Conservation (phyloP, 108 stramenopile genomes). For the Skeletonema potamos region DNA sequence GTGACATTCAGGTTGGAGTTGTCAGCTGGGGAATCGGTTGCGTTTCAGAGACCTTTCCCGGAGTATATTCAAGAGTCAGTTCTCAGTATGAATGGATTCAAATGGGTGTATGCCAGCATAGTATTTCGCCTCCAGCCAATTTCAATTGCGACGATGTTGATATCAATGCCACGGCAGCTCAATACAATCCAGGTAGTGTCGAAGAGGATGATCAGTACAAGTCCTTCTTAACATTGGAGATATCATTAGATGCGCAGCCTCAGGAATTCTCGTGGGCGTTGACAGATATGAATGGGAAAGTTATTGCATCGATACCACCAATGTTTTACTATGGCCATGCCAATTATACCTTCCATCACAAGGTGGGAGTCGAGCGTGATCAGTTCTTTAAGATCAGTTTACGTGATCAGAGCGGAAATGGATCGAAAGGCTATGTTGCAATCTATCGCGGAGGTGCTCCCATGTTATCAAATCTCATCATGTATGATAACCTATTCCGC, state of each 20-base stretch:
- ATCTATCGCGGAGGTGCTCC: constrained; percentile 25
- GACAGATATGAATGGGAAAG: constrained; percentile 3
- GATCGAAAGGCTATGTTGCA: constrained; percentile 33
- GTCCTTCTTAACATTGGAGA: constrained; percentile 25
- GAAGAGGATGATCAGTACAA: background rate
- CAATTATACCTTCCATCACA: constrained; percentile 40
- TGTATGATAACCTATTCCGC: constrained; percentile 32
- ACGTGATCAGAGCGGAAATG: constrained; percentile 29
- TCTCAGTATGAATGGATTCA: constrained; percentile 64
- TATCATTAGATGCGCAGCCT: constrained; percentile 28
- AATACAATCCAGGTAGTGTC: background rate
- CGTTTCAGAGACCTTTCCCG: constrained; percentile 42
- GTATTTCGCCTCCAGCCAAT: constrained; percentile 22
- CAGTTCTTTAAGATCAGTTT: constrained; percentile 38
- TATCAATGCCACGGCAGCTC: constrained; percentile 1
- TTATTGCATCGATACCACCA: constrained; percentile 23
- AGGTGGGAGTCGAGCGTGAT: constrained; percentile 3
- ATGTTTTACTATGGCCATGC: constrained; percentile 26
- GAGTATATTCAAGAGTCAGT: constrained; percentile 61
- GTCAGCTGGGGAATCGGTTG: constrained; percentile 54
- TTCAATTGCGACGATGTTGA: constrained; percentile 22
- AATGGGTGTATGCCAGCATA: constrained; percentile 49
- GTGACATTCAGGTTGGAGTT: constrained; percentile 46
- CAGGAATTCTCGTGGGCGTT: constrained; percentile 33
- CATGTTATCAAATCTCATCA: constrained; percentile 18